These are phyloP conservation scores for Termitomyces sp. DNA, from an alignment of 768 basidiomycete species.

Conservation along the genomic window DNA sequence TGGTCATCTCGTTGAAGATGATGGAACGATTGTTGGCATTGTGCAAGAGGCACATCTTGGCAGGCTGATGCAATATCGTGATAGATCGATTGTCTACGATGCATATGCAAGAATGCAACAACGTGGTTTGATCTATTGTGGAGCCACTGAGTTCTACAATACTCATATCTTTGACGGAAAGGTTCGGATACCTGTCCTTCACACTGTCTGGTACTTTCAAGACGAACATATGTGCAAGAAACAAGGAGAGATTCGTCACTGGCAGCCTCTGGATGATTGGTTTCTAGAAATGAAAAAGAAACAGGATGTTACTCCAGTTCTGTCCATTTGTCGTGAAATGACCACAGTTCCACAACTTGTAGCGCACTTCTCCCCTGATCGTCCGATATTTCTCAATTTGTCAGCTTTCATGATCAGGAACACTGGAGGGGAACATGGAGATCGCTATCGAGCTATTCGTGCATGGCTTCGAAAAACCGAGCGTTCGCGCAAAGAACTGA, in stretches of 20 bases:
- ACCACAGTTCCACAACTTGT: conserved; percentile 7
- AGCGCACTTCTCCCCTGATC: conserved; percentile 9
- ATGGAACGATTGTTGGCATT: conserved; percentile 27
- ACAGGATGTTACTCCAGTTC: not conserved
- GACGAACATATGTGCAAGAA: conserved; percentile 16
- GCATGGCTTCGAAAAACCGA: conserved; percentile 7
- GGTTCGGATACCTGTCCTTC: conserved; percentile 25
- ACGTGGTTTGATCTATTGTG: conserved; percentile 19
- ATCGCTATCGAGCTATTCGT: not conserved
- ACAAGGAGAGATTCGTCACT: conserved; percentile 19
- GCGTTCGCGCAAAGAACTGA: not conserved
- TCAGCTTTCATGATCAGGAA: not conserved
- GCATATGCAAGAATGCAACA: conserved; percentile 24
- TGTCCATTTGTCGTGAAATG: conserved; percentile 4
- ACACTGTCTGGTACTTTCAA: conserved; percentile 14
- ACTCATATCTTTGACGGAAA: conserved; percentile 29
- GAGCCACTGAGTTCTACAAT: conserved; percentile 11
- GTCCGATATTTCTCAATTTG: conserved; percentile 8
- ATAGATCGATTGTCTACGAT: conserved; percentile 24
- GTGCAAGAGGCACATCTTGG: conserved; percentile 31
- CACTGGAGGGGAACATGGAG: not conserved
- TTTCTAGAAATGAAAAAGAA: conserved; percentile 18
- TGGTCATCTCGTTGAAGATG: conserved; percentile 25
- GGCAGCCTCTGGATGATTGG: conserved; percentile 18
- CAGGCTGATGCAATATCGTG: conserved; percentile 21